Conservation (phyloP, 164 flowering plant genomes). For the Annona cherimola region DNA sequence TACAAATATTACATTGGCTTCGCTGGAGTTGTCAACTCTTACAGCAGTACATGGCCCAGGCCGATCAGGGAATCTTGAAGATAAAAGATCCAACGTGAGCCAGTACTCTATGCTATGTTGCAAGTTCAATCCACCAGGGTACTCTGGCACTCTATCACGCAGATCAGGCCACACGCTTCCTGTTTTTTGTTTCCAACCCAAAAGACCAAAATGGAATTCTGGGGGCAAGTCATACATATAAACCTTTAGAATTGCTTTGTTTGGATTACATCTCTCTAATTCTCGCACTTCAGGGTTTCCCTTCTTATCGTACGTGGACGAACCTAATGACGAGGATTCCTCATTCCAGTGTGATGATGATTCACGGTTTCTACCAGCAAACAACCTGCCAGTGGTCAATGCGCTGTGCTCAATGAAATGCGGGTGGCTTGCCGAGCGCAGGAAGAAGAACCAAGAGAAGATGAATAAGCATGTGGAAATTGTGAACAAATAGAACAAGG, state of each 20-base stretch:
- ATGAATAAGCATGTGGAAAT: conserved; percentile 42
- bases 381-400: conserved; percentile 32
- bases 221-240: conserved; percentile 95
- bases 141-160: conserved; percentile 39
- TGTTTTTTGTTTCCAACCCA: conserved; percentile 60
- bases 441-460: conserved; percentile 63
- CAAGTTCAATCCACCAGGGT: conserved; percentile 90
- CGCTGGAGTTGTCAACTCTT: conserved; percentile 66
- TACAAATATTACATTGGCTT: conserved; percentile 84
- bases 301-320: conserved; percentile 7
- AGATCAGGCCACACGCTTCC: conserved; percentile 77
- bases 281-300: conserved; percentile 10
- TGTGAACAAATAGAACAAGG: conserved; percentile 40
- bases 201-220: conserved; percentile 75
- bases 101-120: conserved; percentile 96
- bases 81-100: conserved; percentile 83
- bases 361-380: conserved; percentile 15
- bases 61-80: conserved; percentile 40
- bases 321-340: conserved; percentile 9
- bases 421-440: conserved; percentile 44
- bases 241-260: conserved; percentile 45
- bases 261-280: conserved; percentile 11
- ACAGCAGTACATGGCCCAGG: conserved; percentile 35
- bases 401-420: conserved; percentile 31
- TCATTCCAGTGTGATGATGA: conserved; percentile 11